A percentile compares a stretch with the other conserved stretches of the same genome.
Evolutionary conservation across 345 rosid genomes (phyloP).

Genomic region (Anacardium occidentale): DNA sequence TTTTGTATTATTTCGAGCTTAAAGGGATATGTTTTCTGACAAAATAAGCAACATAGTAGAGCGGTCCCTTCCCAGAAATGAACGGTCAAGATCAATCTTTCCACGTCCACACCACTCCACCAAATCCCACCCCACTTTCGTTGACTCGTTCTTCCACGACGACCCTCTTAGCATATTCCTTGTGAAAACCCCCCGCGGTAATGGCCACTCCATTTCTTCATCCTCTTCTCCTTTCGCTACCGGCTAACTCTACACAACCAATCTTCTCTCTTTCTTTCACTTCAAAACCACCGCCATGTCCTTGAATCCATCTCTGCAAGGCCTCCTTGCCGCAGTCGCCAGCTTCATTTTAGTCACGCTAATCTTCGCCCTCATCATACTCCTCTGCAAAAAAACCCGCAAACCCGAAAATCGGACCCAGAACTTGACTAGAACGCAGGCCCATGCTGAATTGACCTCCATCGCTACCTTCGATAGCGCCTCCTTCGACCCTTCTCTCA

Average conservation of each 20-base stretch:
- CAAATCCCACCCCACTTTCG: constrained; percentile 13
- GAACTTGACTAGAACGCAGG: constrained; percentile 2
- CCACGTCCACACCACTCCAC: constrained; percentile 11
- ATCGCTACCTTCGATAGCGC: constrained; percentile 39
- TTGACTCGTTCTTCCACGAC: constrained; percentile 42
- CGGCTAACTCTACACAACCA: not conserved
- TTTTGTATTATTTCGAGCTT: too few species aligned
- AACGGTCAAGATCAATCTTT: not conserved
- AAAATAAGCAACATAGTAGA: not conserved
- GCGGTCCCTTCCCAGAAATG: not conserved
- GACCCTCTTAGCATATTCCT: constrained; percentile 18
- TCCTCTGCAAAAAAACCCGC: constrained; percentile 29
- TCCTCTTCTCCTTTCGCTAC: constrained; percentile 1
- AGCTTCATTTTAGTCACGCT: constrained; percentile 32
- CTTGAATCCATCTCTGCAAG: constrained; percentile 17
- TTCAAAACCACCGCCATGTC: not conserved
- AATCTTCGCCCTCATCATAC: constrained; percentile 21
- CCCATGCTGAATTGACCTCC: constrained; percentile 19
- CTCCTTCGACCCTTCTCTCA: constrained; percentile 56
- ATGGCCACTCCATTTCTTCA: constrained; percentile 26
- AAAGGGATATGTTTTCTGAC: not conserved
- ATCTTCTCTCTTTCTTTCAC: not conserved
- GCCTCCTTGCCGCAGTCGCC: constrained; percentile 26
- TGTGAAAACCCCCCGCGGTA: constrained; percentile 11
- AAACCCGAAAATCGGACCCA: constrained; percentile 14